Conservation (phyloP, 345 rosid genomes). For the Arabis alpina region DNA sequence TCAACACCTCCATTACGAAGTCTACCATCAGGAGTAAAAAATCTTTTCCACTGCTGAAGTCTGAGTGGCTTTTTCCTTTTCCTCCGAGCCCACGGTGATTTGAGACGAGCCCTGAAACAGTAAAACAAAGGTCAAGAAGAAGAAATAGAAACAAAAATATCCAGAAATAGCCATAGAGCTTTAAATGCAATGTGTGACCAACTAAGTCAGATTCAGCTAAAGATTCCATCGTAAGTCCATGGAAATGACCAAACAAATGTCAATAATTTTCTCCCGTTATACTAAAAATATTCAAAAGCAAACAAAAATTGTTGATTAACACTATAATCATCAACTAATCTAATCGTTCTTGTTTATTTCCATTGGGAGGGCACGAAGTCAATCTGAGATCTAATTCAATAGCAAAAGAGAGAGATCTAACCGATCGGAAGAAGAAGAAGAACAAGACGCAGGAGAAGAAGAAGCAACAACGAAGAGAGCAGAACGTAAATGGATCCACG, state of each 20-base stretch:
- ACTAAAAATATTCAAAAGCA: no score
- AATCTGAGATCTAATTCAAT: not conserved
- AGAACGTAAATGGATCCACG: constrained; percentile 94
- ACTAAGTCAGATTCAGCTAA: not conserved
- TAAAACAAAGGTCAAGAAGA: constrained; percentile 27
- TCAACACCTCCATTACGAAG: constrained; percentile 77
- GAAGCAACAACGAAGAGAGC: constrained; percentile 79
- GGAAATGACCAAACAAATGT: not conserved
- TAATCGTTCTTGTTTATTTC: not conserved
- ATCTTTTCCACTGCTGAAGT: constrained; percentile 77
- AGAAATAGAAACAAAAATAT: not conserved
- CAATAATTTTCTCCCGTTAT: not conserved
- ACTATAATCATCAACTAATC: not conserved
- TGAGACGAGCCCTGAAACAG: constrained; percentile 65
- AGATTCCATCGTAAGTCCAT: not conserved
- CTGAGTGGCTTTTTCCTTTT: constrained; percentile 76
- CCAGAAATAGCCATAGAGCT: constrained; percentile 9
- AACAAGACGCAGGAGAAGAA: constrained; percentile 83
- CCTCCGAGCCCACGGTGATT: constrained; percentile 96
- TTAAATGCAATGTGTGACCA: constrained; percentile 14
- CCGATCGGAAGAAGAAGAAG: constrained; percentile 86
- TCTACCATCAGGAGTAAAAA: constrained; percentile 74
- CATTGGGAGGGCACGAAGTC: constrained; percentile 17
- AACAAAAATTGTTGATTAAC: not conserved
- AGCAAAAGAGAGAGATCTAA: constrained; percentile 23